Conservation (phyloP, 2,329 filamentous ascomycete genomes). For the Nigrospora oryzae region DNA sequence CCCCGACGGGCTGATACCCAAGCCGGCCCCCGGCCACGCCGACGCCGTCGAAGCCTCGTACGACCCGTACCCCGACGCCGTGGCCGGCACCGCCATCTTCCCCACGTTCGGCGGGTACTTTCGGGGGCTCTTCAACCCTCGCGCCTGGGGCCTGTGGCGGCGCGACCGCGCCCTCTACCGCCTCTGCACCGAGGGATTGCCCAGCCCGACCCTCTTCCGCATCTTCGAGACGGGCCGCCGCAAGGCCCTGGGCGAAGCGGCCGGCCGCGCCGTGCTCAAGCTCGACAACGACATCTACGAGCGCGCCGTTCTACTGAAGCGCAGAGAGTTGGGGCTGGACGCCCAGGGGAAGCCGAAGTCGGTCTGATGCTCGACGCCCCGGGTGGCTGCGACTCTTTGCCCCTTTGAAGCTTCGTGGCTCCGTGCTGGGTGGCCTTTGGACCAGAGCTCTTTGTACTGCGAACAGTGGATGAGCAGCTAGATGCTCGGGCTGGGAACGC, state of each 20-base stretch:
- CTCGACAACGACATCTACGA: neutral
- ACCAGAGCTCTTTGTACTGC: too few species aligned
- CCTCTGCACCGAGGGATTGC: conserved; percentile 1
- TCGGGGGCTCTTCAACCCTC: conserved; percentile 3
- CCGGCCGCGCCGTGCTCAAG: neutral
- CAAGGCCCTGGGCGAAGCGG: neutral
- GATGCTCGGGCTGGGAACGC: too few species aligned
- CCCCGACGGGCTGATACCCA: conserved; percentile 2
- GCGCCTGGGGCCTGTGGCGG: conserved; percentile 7
- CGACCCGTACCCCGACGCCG: conserved; percentile 1
- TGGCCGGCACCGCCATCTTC: conserved; percentile 4
- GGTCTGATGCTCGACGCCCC: too few species aligned
- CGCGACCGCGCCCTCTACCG: conserved; percentile 4
- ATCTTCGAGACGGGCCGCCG: conserved; percentile 2
- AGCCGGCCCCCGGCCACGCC: neutral
- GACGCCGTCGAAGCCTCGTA: neutral
- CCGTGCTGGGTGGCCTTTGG: too few species aligned
- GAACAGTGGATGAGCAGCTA: too few species aligned
- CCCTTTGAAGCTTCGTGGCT: too few species aligned
- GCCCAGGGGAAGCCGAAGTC: neutral
- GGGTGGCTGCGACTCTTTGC: too few species aligned
- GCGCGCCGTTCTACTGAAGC: neutral
- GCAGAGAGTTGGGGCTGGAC: neutral
- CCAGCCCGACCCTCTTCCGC: conserved; percentile 4
- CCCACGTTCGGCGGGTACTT: conserved; percentile 3